Evolutionary conservation across 2,329 filamentous ascomycete species (phyloP).

Genomic region (Sclerotinia spermophila): DNA sequence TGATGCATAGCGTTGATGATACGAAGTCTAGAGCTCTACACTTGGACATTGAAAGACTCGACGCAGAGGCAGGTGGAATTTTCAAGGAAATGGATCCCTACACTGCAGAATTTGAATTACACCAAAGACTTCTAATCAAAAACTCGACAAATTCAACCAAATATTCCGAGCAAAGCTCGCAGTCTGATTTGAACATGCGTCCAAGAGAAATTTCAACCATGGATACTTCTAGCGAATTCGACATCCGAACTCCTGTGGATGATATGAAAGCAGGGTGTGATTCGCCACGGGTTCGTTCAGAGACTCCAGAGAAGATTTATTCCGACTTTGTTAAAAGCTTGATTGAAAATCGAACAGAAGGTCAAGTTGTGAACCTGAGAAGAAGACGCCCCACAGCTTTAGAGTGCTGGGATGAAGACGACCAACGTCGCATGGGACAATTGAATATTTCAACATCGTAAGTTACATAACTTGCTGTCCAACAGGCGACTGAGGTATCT

Average conservation of each 20-base stretch:
- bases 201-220: neutral
- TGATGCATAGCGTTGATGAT: neutral
- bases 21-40: constrained; percentile 5
- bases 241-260: constrained; percentile 13
- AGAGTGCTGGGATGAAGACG: constrained; percentile 27
- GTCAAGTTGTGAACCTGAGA: constrained; percentile 22
- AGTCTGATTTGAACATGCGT: neutral
- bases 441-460: neutral
- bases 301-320: constrained; percentile 22
- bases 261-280: constrained; percentile 3
- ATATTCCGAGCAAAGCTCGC: neutral
- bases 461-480: neutral
- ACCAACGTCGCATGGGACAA: constrained; percentile 8
- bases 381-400: constrained; percentile 25
- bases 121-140: neutral
- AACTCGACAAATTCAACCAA: neutral
- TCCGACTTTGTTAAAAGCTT: constrained; percentile 24
- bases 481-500: no score
- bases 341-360: constrained; percentile 24
- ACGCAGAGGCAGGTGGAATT: neutral
- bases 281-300: neutral
- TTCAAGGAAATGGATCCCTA: constrained; percentile 11
- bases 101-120: constrained; percentile 3
- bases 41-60: neutral
- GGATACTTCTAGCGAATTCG: constrained; percentile 10